Evolutionary conservation across 495 filamentous ascomycete species (phyloP), one percentile per base, ranked within the genome.

Genomic region (Choiromyces venosus): DNA sequence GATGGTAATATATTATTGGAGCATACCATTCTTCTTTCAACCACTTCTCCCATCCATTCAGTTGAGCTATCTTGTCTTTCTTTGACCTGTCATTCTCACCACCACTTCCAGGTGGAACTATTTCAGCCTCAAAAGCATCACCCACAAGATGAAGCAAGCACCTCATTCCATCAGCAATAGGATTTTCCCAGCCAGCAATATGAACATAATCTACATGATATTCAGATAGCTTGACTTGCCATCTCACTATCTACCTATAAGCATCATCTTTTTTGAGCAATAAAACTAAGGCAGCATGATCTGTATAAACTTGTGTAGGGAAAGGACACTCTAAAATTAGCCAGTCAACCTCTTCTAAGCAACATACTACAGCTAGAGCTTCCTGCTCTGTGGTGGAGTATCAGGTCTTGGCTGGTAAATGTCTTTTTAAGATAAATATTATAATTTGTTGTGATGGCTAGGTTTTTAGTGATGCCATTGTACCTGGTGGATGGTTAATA

Each of bases 271-370:
- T 42, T 29, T 71, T 71, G 33, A 72, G 21, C 19, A 72, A 21
- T 6, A n/a, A 65, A 7, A 40, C 12, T 18, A 72, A 37, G 8
- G 52, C 70, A 8, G 33, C 16, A 21, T 66, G 44, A 66, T 72
- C 25, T 12, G 70, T 72, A 66, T 72, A 72, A 5, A 72, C n/a
- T 19, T 66, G 37, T 16, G 66, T 56, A 7, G 36, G 70, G 35
- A 33, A 66, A 7, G 8, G 8, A 21, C 46, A 72, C 37, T 29
- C 56, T 33, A 35, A n/a, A 25, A 72, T 33, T 52, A 72, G 56
- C 46, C 38, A 66, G 18, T 56, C 21, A 29, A 46, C 71, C 18
- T 40, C 71, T 21, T 69, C 66, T 35, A 73, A 39, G 5, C 67
- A 9, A 9, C 38, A 21, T 18, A 73, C 33, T 6, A 73, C 66